Conservation (phyloP, 805 yeast species). For the Torulaspora delbrueckii region DNA sequence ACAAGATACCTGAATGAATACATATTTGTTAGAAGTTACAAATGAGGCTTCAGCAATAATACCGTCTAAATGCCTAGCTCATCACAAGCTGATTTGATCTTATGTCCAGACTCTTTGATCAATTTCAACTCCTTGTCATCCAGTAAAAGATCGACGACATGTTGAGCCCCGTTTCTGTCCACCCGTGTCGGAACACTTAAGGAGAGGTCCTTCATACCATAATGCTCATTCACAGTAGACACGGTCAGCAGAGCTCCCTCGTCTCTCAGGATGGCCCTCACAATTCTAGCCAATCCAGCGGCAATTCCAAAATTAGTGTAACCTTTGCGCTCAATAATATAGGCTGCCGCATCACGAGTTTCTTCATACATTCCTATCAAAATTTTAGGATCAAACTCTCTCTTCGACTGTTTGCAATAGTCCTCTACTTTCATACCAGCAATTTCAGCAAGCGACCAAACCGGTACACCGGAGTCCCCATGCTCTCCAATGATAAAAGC, state of each 20-base stretch:
- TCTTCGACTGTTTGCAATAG: constrained; percentile 6
- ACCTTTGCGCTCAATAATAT: constrained; percentile 13
- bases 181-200: constrained; percentile 3
- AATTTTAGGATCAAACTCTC: constrained; percentile 3
- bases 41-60: too few relatives aligned
- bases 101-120: neutral
- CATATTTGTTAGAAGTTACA: too few relatives aligned
- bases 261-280: constrained; percentile 11
- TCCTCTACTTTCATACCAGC: constrained; percentile 14
- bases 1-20: too few relatives aligned
- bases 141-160: constrained; percentile 5
- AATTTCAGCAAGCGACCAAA: constrained; percentile 11
- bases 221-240: constrained; percentile 13
- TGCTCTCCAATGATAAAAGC: constrained; percentile 13
- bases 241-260: constrained; percentile 7
- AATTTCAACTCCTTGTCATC: neutral
- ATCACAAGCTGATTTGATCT: neutral
- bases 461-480: constrained; percentile 11
- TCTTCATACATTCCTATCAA: constrained; percentile 8
- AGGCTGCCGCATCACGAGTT: constrained; percentile 11
- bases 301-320: constrained; percentile 12
- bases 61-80: neutral
- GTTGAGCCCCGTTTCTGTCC: constrained; percentile 8
- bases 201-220: constrained; percentile 7
- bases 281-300: constrained; percentile 9